Evolutionary conservation across 352 stramenopile genomes (phyloP), one percentile per base, ranked within the genome.

Genomic region (Lagenidium sp.): DNA sequence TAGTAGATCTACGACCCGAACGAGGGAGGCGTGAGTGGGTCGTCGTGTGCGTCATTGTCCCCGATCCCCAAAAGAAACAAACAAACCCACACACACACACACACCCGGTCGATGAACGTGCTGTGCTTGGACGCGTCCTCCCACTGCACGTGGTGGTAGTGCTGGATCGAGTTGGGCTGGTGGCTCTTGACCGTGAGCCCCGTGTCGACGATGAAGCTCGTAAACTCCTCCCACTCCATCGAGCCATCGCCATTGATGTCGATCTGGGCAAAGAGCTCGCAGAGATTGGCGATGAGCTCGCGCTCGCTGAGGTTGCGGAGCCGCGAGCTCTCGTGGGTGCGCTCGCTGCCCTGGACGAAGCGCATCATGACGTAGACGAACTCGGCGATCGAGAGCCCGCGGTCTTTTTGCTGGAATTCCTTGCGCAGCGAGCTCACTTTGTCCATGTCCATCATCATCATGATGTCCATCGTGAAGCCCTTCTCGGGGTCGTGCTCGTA

Each of bases 171-270:
- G 55, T 89, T 86, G 45, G 74, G 81, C 42, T 90, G 75, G 52
- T 91, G 80, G 54, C 60, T 88, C 46, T 89, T 87, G 36, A 71
- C 68, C 4, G 71, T 83, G 26, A 90, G 65, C 10, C 81, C 85
- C 36, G 76, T 93, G 43, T 95, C 85, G 23, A 95, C 84, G 44
- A 95, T 93, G 60, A 93, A 95, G 12, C 68, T 85, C 39, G 83
- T 95, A 49, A 96, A 95, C 54, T 96, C 84, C 42, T 95, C 82
- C 85, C 84, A 96, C 53, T 95, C 83, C 78, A 95, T 89, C n/a
- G 79, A 85, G 3, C 82, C 83, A 52, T 95, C 83, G 36, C 79
- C 83, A 42, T 95, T 95, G 50, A 95, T 89, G 55, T 95, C 85
- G 41, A 95, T 94, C 55, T 95, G 81, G 19, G 78, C 83, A 36